Conservation (phyloP, 495 filamentous ascomycete species). For the Penicillium verhagenii region DNA sequence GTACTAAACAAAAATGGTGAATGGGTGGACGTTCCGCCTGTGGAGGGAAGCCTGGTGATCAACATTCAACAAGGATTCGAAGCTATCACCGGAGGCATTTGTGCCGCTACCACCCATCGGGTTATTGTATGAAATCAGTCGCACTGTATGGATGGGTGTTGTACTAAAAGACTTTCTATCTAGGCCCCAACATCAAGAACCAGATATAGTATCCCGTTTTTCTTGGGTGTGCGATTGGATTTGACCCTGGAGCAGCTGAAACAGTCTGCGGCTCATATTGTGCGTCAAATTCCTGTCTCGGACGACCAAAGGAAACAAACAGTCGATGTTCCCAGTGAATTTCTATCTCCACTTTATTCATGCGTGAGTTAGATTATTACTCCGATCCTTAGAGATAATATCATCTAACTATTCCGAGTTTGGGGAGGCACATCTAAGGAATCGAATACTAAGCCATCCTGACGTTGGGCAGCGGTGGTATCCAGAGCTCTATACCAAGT, state of each 20-base stretch:
- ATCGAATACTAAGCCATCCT: slow-evolving; percentile 85
- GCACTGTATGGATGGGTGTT: neutral
- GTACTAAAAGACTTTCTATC: neutral
- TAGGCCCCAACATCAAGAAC: slow-evolving; percentile 46
- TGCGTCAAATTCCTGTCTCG: slow-evolving; percentile 31
- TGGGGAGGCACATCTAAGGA: slow-evolving; percentile 57
- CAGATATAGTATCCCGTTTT: slow-evolving; percentile 83
- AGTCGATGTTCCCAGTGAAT: slow-evolving; percentile 45
- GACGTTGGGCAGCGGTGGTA: slow-evolving; percentile 90
- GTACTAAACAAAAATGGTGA: slow-evolving; percentile 48
- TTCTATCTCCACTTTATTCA: slow-evolving; percentile 40
- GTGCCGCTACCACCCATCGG: slow-evolving; percentile 80
- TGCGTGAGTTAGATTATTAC: slow-evolving; percentile 33
- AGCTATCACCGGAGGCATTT: slow-evolving; percentile 84
- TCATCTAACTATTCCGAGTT: slow-evolving; percentile 24
- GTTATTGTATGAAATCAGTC: slow-evolving; percentile 46
- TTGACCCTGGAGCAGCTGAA: slow-evolving; percentile 61
- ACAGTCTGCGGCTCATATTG: slow-evolving; percentile 39
- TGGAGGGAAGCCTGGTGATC: slow-evolving; percentile 50
- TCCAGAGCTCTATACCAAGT: slow-evolving; percentile 61
- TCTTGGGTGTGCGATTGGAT: slow-evolving; percentile 82
- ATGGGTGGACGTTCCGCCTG: slow-evolving; percentile 50
- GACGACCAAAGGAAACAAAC: slow-evolving; percentile 38
- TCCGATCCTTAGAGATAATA: neutral
- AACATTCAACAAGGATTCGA: slow-evolving; percentile 84